Base-by-base conservation (phyloP, 169 alveolate species). In the Ichthyophthirius multifiliis region DNA sequence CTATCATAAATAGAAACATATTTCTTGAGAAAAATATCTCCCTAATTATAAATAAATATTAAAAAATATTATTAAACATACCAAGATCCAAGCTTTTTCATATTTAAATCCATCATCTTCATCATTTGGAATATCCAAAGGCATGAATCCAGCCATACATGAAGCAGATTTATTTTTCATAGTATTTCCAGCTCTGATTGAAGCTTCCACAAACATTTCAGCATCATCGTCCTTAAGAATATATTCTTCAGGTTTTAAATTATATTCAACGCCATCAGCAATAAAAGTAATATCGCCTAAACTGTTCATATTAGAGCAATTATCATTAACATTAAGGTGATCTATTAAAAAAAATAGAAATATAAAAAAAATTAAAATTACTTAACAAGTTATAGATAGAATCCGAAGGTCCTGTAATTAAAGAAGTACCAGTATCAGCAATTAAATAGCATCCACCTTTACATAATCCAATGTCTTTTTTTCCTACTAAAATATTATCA, bases 371-470 rank as follows among this genome's bases (percentile, higher is more conserved):
- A n/a, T 6, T 6, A 5, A 4, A 18, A 34, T 64, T 23, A 55
- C 64, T 43, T 47, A 82, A 73, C 75, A 82, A 32, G 47, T 62
- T 74, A 37, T n/a, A 16, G 78, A 73, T 10, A 55, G 34, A 84
- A 0, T 71, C 82, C 34, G 79, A 44, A 37, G 89, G 90, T 41
- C 88, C 90, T 39, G 88, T 86, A 35, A 87, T 45, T 12, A 87
- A 63, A 20, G 93, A 74, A 20, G 93, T 87, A 16, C 93, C 93
- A 62, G 93, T 83, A 73, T 83, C 93, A 15, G 85, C 76, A 65
- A 87, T 80, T 27, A 76, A 87, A 41, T 78, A 44, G 55, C 86
- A 83, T 45, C 83, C 81, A 44, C 71, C 63, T 15, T 75, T 65
- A 34, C 88, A 83, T 44, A 83, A 45, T 34, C 83, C 79, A 5